phyloP scores from a whole-genome alignment of 2,329 filamentous ascomycete genomes.

The Dactylella cylindrospora region DNA sequence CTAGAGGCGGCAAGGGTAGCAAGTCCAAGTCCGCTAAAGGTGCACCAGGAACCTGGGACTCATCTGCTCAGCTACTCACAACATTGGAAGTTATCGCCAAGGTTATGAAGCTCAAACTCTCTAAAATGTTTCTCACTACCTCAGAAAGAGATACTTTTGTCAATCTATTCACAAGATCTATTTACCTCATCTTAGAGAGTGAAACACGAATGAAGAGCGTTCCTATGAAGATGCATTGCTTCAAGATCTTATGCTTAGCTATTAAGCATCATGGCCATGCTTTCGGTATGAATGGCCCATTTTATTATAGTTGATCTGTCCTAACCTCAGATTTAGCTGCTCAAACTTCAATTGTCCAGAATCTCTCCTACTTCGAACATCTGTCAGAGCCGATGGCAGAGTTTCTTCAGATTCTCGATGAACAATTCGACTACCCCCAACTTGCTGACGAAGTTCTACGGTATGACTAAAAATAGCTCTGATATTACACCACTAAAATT shows the following conservation, averaged over 20 bases:
- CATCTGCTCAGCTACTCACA: constrained; percentile 78
- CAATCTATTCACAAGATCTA: constrained; percentile 82
- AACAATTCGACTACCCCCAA: constrained; percentile 97
- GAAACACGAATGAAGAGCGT: constrained; percentile 88
- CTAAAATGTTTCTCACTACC: constrained; percentile 91
- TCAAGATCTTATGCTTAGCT: constrained; percentile 93
- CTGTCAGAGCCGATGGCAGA: constrained; percentile 99
- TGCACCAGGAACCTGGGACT: constrained; percentile 84
- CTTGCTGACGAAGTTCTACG: constrained; percentile 86
- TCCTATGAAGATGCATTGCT: constrained; percentile 90
- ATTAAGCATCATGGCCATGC: constrained; percentile 97
- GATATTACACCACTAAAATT: no score
- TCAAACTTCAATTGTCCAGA: constrained; percentile 97
- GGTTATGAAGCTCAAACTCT: constrained; percentile 72
- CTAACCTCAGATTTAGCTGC: constrained; percentile 64
- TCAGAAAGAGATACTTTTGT: constrained; percentile 96
- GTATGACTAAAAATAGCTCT: constrained; percentile 48
- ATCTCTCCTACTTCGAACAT: constrained; percentile 96
- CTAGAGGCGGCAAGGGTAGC: constrained; percentile 67
- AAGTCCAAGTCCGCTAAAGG: constrained; percentile 68
- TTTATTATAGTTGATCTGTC: constrained; percentile 4
- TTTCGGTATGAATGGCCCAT: constrained; percentile 65
- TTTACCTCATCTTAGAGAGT: constrained; percentile 91
- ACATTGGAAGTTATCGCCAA: constrained; percentile 95
- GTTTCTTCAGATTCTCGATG: constrained; percentile 89